Evolutionary conservation across 139 green algal genomes (phyloP), one percentile per base, ranked within the genome.

Genomic region (Micromonas commoda): DNA sequence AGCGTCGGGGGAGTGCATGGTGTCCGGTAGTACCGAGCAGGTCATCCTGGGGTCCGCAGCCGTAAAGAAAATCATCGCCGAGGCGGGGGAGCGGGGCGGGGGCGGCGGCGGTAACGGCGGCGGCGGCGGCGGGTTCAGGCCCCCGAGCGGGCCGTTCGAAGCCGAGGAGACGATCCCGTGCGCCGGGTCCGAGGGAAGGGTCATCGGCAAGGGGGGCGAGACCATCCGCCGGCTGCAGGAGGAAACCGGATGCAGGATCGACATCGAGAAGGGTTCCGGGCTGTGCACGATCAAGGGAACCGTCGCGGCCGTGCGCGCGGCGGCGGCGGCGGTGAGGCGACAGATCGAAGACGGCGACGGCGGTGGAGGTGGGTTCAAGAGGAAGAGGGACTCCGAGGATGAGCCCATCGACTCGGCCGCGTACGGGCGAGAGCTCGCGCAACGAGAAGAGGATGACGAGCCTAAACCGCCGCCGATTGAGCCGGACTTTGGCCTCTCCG

Each of bases 161-260:
- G 9, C 45, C 45, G 45, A 9, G 45, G 45, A 57, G 45, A 16
- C 45, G 45, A 57, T 57, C 45, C 45, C 45, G 45, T 73, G 82
- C 38, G 35, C 31, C 19, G 68, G 68, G 1, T 29, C 29, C 21
- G 68, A 75, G 38, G 68, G 68, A 61, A 38, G 68, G 3, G 61
- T 75, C 37, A 75, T 75, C 34, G 68, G 68, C 29, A 38, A 39
- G 20, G 68, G 68, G 23, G 68, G 68, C 24, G 68, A 75, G 33
- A 75, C 9, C 0, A 75, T 75, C 61, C 68, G 68, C 29, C 37
- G 68, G 19, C 1, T 75, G 1, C n/a, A 60, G 38, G 19, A n/a
- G 9, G 26, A 75, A 33, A 37, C 68, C 3, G 68, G 68, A 53
- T 88, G 84, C 0, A 85, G 85, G 33, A 90, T 96, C 66, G 89